Conservation (phyloP, 176 grass and related monocot genomes). For the Cymbopogon citratus region DNA sequence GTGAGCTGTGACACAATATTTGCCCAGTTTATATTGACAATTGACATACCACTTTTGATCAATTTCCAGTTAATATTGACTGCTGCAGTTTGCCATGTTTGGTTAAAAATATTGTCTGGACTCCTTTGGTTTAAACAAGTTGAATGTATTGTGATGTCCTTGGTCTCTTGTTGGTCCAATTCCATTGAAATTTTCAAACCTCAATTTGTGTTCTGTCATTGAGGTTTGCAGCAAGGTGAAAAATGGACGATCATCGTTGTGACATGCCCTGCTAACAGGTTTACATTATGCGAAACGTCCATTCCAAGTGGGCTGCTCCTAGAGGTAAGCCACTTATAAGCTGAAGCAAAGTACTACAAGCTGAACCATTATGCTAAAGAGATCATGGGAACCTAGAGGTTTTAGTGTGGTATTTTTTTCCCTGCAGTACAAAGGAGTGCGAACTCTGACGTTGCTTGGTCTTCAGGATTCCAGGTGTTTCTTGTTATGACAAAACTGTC, state of each 20-base stretch:
- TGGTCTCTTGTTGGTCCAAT: not conserved
- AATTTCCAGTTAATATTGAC: not conserved
- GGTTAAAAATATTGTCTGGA: not conserved
- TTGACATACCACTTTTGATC: not conserved
- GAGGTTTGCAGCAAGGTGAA: not conserved
- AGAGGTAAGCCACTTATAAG: too few relatives aligned
- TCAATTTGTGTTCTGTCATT: not conserved
- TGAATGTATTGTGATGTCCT: not conserved
- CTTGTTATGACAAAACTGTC: not conserved
- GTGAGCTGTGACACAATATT: not conserved
- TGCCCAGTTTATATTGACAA: not conserved
- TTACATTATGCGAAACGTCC: not conserved
- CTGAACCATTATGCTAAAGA: conserved; percentile 14
- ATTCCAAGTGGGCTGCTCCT: not conserved
- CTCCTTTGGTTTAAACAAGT: not conserved
- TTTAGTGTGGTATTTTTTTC: too few relatives aligned
- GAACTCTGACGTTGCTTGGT: not conserved
- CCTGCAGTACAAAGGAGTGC: not conserved
- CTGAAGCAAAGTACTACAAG: not conserved
- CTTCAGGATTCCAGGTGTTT: conserved; percentile 14
- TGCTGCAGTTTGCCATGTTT: not conserved
- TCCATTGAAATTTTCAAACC: not conserved
- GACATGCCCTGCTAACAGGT: not conserved
- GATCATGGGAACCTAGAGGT: too few relatives aligned
- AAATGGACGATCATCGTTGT: not conserved